These are phyloP conservation scores for Hypoxylon subgilvum DNA, from an alignment of 495 filamentous ascomycete species.

Conservation along the genomic window DNA sequence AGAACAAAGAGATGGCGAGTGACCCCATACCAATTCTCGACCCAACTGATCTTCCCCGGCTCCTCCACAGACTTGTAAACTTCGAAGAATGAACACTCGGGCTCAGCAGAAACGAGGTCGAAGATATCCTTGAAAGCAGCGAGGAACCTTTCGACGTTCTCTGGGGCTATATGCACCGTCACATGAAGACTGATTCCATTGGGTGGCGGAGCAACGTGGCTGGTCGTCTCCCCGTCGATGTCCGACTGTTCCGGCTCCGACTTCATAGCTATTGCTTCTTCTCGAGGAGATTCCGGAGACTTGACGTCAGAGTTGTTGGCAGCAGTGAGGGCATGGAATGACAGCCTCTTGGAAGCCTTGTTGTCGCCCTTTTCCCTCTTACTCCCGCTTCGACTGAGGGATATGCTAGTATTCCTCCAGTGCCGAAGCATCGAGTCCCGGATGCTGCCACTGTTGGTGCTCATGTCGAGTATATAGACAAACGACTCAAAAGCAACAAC, in stretches of 20 bases:
- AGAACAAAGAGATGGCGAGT: background rate
- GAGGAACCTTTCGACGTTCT: slow-evolving; percentile 51
- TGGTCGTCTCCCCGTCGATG: background rate
- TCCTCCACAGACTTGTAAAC: slow-evolving; percentile 49
- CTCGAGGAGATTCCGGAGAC: slow-evolving; percentile 3
- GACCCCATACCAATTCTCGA: slow-evolving; percentile 53
- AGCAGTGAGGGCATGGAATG: slow-evolving; percentile 8
- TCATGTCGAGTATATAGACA: slow-evolving; percentile 15
- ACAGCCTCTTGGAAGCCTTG: slow-evolving; percentile 14
- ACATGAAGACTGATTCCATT: slow-evolving; percentile 47
- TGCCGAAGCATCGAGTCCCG: slow-evolving; percentile 26
- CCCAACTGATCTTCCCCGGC: slow-evolving; percentile 52
- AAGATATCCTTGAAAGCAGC: slow-evolving; percentile 49
- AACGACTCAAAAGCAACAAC: background rate
- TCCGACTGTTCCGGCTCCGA: background rate
- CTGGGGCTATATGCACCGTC: slow-evolving; percentile 50
- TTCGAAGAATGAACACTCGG: slow-evolving; percentile 58
- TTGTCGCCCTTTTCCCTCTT: slow-evolving; percentile 10
- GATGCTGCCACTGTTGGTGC: slow-evolving; percentile 12
- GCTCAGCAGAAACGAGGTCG: slow-evolving; percentile 51
- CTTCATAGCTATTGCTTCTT: background rate
- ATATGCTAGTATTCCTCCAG: slow-evolving; percentile 25
- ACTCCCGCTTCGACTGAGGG: slow-evolving; percentile 20
- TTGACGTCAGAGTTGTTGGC: background rate
- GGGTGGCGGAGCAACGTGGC: background rate